These are phyloP conservation scores for Lagenaria siceraria DNA, from an alignment of 306 rosid species.

Conservation along the genomic window DNA sequence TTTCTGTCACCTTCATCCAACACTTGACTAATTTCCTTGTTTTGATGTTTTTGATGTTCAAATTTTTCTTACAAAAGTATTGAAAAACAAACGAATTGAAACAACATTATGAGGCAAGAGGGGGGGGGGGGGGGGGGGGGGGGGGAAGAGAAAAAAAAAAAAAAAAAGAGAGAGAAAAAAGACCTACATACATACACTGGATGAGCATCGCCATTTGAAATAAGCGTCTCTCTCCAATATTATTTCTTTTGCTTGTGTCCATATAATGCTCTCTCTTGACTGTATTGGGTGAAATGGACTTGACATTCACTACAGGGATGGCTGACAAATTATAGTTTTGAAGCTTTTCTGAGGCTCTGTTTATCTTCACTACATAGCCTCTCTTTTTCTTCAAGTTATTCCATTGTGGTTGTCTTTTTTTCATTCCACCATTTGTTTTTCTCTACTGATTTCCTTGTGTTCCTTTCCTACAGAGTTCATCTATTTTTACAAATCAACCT, in stretches of 20 bases:
- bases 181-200: conserved; percentile 5
- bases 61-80: conserved; percentile 2
- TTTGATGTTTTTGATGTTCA: conserved; percentile 5
- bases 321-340: neutral
- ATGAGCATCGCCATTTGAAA: neutral
- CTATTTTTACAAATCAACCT: conserved; percentile 20
- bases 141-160: neutral
- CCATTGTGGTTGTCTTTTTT: neutral
- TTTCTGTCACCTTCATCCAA: neutral
- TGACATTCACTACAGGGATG: neutral
- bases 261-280: neutral
- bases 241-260: neutral
- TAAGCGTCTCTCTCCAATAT: conserved; percentile 6
- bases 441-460: conserved; percentile 1
- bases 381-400: neutral
- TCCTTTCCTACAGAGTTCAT: neutral
- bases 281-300: neutral
- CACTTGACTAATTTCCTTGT: conserved; percentile 1
- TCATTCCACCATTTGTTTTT: neutral
- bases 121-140: too few relatives aligned
- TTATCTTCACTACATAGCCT: neutral
- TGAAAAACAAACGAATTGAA: conserved; percentile 4
- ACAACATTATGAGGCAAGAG: neutral
- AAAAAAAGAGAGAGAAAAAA: neutral
- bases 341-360: neutral